Base-by-base conservation (phyloP, 805 yeast species). In the Hanseniaspora opuntiae region DNA sequence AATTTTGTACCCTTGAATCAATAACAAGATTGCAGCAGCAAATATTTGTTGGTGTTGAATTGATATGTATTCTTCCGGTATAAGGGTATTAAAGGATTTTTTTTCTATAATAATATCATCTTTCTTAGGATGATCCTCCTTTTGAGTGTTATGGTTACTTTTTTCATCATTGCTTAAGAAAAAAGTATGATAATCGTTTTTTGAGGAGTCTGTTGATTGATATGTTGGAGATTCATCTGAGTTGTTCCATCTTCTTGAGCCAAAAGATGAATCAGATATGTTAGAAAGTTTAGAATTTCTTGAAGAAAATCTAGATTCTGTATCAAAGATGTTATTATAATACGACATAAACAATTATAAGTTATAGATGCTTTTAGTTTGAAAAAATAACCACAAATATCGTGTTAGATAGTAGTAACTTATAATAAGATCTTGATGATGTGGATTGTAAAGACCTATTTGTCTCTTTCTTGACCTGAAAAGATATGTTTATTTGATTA, bases 1-100 rank as follows among this genome's bases (percentile, higher is more conserved):
- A 0, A 86, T 54, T 63, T 93, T 90, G 77, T 84, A 84, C n/a
- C 86, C 77, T 65, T 89, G 97, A n/a, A 90, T 72, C 35, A 84
- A 71, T 2, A 76, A 70, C 62, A 87, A 86, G 11, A 85, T 56
- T 1, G 86, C 76, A n/a, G 81, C 64, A 3, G 80, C 74, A 53
- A 86, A 74, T 36, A 79, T 65, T 56, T 96, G 71, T 65, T 90
- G 98, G 14, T 85, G 78, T 2, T 86, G 86, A 6, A 77, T 76
- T 58, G 87, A 95, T 25, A 89, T 63, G 1, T 81, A 70, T 7
- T 74, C 68, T 16, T 78, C 73, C 0, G 96, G 86, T 41, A 90
- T 79, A 41, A 84, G 67, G 3, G 56, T 54, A 22, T 49, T 24
- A 9, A 24, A 8, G 14, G 16, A 5, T 33, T 20, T 28, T 20